phyloP scores from a whole-genome alignment of 345 rosid species.

The Eucalyptus marginata region DNA sequence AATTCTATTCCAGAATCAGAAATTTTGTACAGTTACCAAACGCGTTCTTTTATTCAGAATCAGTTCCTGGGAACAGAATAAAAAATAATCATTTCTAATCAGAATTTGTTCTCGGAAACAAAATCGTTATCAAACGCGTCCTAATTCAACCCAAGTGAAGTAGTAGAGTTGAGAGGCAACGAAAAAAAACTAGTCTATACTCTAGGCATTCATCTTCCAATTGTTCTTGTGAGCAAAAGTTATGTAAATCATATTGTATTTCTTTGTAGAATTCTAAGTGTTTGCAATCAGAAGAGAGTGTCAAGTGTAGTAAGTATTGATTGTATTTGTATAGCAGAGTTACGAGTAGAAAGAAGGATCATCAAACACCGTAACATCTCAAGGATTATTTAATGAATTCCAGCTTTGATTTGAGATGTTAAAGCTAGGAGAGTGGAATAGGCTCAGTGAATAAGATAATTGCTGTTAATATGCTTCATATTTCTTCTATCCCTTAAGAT shows the following conservation, averaged over 20 bases:
- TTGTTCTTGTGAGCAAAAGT: background rate
- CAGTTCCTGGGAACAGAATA: no score
- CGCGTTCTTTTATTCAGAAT: no score
- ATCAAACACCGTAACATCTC: background rate
- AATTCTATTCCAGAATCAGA: no score
- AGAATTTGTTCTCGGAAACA: no score
- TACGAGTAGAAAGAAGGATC: background rate
- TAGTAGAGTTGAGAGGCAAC: background rate
- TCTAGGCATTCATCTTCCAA: background rate
- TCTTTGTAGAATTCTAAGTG: no score
- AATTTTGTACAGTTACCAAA: no score
- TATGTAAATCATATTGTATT: background rate
- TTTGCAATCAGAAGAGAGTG: background rate
- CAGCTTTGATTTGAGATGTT: background rate
- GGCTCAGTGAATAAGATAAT: background rate
- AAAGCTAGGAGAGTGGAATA: background rate
- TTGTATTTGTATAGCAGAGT: background rate
- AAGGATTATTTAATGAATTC: background rate
- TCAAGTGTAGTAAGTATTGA: background rate
- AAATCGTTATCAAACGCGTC: no score
- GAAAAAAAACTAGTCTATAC: background rate
- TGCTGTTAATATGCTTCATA: background rate
- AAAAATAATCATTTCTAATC: no score
- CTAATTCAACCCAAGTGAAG: background rate
- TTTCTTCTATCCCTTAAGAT: background rate